Conservation (phyloP, 345 rosid species). For the Populus pruinosa region DNA sequence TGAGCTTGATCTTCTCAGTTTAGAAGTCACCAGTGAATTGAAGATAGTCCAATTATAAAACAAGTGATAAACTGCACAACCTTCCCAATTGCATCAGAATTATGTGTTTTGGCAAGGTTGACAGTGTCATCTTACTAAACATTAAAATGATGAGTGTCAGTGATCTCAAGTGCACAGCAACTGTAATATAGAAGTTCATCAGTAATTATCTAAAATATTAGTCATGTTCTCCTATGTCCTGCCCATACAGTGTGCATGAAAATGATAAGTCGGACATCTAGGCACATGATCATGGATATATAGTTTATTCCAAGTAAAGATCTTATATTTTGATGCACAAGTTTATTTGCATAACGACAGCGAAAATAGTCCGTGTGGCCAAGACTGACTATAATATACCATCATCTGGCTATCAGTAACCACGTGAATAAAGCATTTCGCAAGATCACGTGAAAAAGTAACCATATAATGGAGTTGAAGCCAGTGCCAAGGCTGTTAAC, state of each 20-base stretch:
- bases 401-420: background rate
- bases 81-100: no score
- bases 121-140: background rate
- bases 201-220: background rate
- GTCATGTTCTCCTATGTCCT: background rate
- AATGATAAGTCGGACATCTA: background rate
- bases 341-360: background rate
- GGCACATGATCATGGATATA: background rate
- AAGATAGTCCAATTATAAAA: background rate
- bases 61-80: background rate
- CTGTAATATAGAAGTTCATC: background rate
- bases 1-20: background rate
- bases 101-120: background rate
- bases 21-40: background rate
- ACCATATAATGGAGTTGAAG: constrained; percentile 1
- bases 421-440: background rate
- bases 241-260: background rate
- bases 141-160: background rate
- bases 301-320: background rate
- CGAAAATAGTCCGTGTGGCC: background rate
- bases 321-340: background rate
- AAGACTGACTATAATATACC: background rate
- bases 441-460: background rate
- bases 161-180: background rate
- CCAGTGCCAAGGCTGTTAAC: constrained; percentile 11